These are phyloP conservation scores for Colletotrichum theobromicola DNA, from an alignment of 2,329 filamentous ascomycete species.

Conservation along the genomic window DNA sequence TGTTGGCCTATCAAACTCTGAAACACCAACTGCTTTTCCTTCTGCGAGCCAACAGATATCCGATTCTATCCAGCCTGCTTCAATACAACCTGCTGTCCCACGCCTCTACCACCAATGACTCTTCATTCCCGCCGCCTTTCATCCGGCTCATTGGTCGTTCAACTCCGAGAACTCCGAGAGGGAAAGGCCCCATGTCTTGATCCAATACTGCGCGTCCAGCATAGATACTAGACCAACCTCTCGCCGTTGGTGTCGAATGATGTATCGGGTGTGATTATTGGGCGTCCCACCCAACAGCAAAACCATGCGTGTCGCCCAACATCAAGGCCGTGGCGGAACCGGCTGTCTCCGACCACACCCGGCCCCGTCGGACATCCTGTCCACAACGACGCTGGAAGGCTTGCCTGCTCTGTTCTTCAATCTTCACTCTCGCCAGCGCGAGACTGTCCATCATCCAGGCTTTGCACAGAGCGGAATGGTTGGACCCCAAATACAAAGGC, in stretches of 20 bases:
- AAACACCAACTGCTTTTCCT: background rate
- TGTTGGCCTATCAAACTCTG: background rate
- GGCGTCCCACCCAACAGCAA: background rate
- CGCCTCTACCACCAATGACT: background rate
- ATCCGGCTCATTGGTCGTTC: background rate
- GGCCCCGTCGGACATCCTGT: background rate
- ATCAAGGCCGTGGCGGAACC: background rate
- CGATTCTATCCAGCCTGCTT: background rate
- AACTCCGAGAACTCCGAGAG: background rate
- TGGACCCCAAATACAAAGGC: background rate
- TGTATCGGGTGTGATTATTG: background rate
- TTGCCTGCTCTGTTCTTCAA: background rate
- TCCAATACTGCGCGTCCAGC: background rate
- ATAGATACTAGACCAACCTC: background rate
- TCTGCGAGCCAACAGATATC: background rate
- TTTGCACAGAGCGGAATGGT: background rate
- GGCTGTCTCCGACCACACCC: background rate
- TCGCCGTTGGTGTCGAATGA: background rate
- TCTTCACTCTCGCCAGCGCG: background rate
- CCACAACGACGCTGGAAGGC: background rate
- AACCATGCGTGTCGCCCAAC: background rate
- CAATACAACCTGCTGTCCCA: background rate
- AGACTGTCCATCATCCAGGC: background rate
- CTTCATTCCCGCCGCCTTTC: background rate
- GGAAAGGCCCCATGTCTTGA: background rate